Evolutionary conservation across 192 early-diverging fungal genomes (phyloP).

Genomic region (Linderina pennispora): DNA sequence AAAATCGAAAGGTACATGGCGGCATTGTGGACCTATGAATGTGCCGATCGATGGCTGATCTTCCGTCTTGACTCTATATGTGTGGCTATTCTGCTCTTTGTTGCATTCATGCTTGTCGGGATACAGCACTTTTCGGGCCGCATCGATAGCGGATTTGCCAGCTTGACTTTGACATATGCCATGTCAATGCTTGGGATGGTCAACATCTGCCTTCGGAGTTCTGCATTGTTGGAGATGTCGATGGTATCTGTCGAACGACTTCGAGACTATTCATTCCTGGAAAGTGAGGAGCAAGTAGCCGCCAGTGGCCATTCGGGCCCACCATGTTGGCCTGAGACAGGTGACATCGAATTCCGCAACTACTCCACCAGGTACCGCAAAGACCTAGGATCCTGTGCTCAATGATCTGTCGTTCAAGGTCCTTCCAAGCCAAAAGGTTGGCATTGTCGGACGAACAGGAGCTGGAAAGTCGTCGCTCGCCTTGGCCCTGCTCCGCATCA

Average conservation of each 20-base stretch:
- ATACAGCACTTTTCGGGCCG: constrained; percentile 51
- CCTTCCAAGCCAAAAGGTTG: constrained; percentile 49
- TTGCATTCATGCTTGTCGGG: constrained; percentile 68
- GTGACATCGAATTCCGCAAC: constrained; percentile 65
- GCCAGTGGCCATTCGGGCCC: constrained; percentile 53
- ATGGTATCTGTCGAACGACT: constrained; percentile 71
- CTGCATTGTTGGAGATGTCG: constrained; percentile 74
- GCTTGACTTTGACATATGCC: constrained; percentile 61
- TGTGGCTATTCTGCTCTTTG: constrained; percentile 71
- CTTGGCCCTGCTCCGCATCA: constrained; percentile 60
- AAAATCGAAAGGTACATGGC: constrained; percentile 55
- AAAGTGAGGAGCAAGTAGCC: constrained; percentile 69
- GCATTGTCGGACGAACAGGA: constrained; percentile 63
- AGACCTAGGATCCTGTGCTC: constrained; percentile 73
- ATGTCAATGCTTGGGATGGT: constrained; percentile 70
- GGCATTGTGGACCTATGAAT: constrained; percentile 68
- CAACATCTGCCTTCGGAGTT: constrained; percentile 82
- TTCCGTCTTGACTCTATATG: constrained; percentile 78
- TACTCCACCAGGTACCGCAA: constrained; percentile 79
- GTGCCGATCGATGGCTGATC: constrained; percentile 61
- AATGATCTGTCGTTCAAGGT: constrained; percentile 42
- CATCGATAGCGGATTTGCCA: constrained; percentile 66
- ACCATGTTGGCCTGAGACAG: constrained; percentile 66
- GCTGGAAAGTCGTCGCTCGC: constrained; percentile 63
- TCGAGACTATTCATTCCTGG: constrained; percentile 74